Base-by-base conservation (phyloP, 1,284 basidiomycete genomes). In the Chiua sp. region DNA sequence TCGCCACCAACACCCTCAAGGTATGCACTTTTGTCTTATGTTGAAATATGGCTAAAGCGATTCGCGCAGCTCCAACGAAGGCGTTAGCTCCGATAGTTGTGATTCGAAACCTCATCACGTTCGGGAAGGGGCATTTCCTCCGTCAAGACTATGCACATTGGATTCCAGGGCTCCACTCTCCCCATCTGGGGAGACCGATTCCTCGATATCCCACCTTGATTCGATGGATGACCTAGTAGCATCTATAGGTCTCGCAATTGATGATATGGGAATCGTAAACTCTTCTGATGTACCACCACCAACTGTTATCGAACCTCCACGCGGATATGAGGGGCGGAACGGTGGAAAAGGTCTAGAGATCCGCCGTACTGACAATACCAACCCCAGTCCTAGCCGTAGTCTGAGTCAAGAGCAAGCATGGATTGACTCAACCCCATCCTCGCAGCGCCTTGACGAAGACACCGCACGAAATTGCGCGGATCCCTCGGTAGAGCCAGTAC, bases 41-140 rank as follows among this genome's bases (percentile, higher is more conserved):
- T 12, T 18, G 2, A 42, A 28, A 18, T 6, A 20, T 4, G 48
- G 33, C 42, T 63, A 65, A 18, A 51, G 35, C 26, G 28, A 20
- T 47, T 44, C 39, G 26, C 20, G 20, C 30, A 75, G 70, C 47
- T 55, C 63, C 4, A 52, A 56, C 35, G 73, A 70, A 60, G 61
- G 63, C 53, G 47, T 66, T 53, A 37, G 28, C 51, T 63, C 55
- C 44, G 60, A 63, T 51, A 37, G 28, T 53, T 63, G 53, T 44
- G 60, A 63, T 53, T 50, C 28, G n/a, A 67, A 59, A 59, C 76
- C 82, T 47, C 67, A 77, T 51, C 88, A 91, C 68, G 72, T 78
- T 58, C 79, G 89, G 30, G 90, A 91, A 77, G 88, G 87, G 52
- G 89, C 90, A 6, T 90, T 88, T 65, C 77, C 84, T 44, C 82